Evolutionary conservation across 108 stramenopile species (phyloP).

Genomic region (Aurantiochytrium sp.): DNA sequence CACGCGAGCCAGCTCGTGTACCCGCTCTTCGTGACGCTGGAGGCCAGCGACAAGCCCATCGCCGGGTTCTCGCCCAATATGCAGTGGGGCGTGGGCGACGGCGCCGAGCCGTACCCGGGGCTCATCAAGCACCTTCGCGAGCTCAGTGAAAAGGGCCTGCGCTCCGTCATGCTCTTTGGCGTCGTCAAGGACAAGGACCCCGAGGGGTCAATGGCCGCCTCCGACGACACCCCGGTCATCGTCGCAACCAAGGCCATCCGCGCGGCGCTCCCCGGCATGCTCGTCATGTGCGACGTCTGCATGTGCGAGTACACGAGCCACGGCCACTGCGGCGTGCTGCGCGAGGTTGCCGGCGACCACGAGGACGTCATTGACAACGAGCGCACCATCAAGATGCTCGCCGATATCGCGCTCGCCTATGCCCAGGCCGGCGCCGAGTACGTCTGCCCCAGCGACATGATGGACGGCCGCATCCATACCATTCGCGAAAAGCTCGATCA

Average conservation of each 20-base stretch:
- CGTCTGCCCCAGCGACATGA: conserved; percentile 93
- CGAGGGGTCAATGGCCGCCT: not conserved
- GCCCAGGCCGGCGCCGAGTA: conserved; percentile 91
- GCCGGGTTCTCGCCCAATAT: not conserved
- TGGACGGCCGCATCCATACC: conserved; percentile 94
- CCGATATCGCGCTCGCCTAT: conserved; percentile 91
- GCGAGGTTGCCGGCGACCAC: conserved; percentile 51
- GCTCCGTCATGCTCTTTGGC: conserved; percentile 21
- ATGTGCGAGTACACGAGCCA: conserved; percentile 30
- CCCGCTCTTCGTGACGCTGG: conserved; percentile 25
- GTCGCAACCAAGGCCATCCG: not conserved
- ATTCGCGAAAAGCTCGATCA: conserved; percentile 94
- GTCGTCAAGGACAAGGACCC: conserved; percentile 32
- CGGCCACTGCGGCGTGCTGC: conserved; percentile 89
- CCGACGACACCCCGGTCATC: not conserved
- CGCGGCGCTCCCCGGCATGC: not conserved
- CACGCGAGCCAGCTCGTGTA: not conserved
- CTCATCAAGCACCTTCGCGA: not conserved
- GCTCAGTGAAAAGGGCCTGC: not conserved
- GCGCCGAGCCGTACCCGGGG: not conserved
- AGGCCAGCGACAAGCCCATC: not conserved
- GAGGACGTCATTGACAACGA: conserved; percentile 94
- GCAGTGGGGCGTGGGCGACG: conserved; percentile 3
- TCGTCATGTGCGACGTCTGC: conserved; percentile 21
- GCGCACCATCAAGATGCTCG: conserved; percentile 89